Evolutionary conservation across 1,284 basidiomycete species (phyloP), one percentile per base, ranked within the genome.

Genomic region (Cystobasidiaceae sp.): DNA sequence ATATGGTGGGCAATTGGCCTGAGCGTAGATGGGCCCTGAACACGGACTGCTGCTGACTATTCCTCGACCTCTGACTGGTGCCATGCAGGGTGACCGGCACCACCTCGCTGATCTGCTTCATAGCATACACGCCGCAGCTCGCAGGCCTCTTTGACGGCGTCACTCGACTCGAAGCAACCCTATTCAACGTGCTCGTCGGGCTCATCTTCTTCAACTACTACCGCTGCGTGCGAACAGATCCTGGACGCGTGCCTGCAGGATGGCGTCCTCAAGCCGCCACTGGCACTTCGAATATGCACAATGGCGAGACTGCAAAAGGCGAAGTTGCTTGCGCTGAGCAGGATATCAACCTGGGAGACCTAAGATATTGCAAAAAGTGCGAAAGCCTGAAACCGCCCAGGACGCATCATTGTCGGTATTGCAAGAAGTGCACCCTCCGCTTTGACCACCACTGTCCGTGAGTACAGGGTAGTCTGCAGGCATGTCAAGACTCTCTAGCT

Each of bases 391-490:
- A 81, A 67, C 80, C 80, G 19, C 80, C 80, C 6, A 68, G 80
- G 67, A 83, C 92, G 0, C 93, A 97, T 77, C 93, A 97, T 73
- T 97, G 93, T 76, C 82, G 86, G 66, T 82, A 87, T 69, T 97
- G 92, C 76, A 86, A 86, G 74, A 83, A 83, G 82, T 91, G 76
- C 48, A 60, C 90, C 7, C 81, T 90, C 59, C 83, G 88, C 49
- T 91, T 92, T 86, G 87, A 91, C 78, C 92, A 96, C 72, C 92
- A 94, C 72, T 94, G 92, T 68, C 74, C 75, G n/a, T 78, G 76
- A 75, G 74, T 77, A 32, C 75, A 73, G 23, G 75, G 76, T 60
- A 76, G 76, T 72, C 39, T 33, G 70, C 48, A 25, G 13, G 17
- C 27, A 6, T 17, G 19, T 25, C 33, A 50, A 21, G 8, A 28